Evolutionary conservation across 148 eudicot genomes (phyloP).

Genomic region (Dianthus caryophyllus): DNA sequence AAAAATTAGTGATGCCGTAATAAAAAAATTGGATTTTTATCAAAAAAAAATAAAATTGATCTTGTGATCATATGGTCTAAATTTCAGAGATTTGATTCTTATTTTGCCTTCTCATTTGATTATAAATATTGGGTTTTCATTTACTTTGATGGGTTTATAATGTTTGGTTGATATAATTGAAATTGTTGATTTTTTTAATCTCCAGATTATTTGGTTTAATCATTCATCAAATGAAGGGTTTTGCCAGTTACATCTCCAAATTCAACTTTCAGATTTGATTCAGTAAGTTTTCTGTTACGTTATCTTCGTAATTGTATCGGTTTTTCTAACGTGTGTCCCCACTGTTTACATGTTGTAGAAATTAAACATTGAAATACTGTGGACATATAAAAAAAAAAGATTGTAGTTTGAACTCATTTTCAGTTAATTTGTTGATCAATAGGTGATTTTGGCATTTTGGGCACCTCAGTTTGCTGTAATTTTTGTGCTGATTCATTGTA

Average conservation of each 20-base stretch:
- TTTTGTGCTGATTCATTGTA: background rate
- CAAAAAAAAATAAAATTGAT: background rate
- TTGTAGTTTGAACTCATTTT: slow-evolving; percentile 5
- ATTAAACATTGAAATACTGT: too few relatives aligned
- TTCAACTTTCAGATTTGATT: slow-evolving; percentile 23
- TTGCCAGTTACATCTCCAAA: slow-evolving; percentile 14
- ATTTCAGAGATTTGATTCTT: slow-evolving; percentile 34
- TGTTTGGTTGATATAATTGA: background rate
- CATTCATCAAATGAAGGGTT: slow-evolving; percentile 8
- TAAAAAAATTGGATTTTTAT: background rate
- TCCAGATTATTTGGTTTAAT: slow-evolving; percentile 2
- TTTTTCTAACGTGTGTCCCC: too few relatives aligned
- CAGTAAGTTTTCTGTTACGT: slow-evolving; percentile 18
- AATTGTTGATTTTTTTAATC: slow-evolving; percentile 3
- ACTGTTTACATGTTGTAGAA: too few relatives aligned
- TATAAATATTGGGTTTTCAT: slow-evolving; percentile 20
- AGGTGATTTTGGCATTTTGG: slow-evolving; percentile 15
- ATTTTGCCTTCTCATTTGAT: slow-evolving; percentile 6
- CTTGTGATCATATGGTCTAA: slow-evolving; percentile 26
- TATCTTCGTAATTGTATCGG: background rate
- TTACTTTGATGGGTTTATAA: slow-evolving; percentile 13
- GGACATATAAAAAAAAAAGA: too few relatives aligned
- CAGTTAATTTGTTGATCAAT: slow-evolving; percentile 11
- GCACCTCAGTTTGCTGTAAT: background rate
- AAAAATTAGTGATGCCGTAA: background rate